Percentiles rank a stretch among this genome's conserved stretches.
These are phyloP conservation scores for Fusarium proliferatum DNA, from an alignment of 2,329 filamentous ascomycete genomes.

Conservation along the genomic window DNA sequence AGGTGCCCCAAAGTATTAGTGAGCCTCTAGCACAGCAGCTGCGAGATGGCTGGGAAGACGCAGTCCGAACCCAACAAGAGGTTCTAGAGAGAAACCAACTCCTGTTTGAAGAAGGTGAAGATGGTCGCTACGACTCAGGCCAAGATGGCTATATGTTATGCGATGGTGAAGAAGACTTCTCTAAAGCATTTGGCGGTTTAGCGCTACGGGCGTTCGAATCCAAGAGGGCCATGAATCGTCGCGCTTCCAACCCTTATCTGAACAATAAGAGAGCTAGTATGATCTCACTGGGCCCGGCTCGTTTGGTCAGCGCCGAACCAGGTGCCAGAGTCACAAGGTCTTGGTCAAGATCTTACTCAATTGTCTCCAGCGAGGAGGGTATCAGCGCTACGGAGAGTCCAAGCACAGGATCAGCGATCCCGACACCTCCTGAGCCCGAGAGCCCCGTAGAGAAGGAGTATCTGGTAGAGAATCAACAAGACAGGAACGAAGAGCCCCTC, in stretches of 20 bases:
- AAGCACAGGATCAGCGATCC: constrained; percentile 50
- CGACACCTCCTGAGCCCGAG: constrained; percentile 53
- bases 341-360: constrained; percentile 46
- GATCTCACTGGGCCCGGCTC: constrained; percentile 38
- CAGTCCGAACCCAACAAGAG: constrained; percentile 48
- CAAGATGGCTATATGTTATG: constrained; percentile 23
- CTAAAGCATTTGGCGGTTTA: constrained; percentile 52
- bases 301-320: constrained; percentile 36
- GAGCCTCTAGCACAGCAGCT: constrained; percentile 52
- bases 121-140: constrained; percentile 34
- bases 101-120: constrained; percentile 44
- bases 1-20: constrained; percentile 42
- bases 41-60: constrained; percentile 54
- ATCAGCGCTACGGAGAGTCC: constrained; percentile 52
- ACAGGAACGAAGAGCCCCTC: constrained; percentile 35
- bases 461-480: constrained; percentile 37
- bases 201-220: constrained; percentile 48
- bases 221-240: constrained; percentile 39
- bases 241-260: constrained; percentile 29
- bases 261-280: constrained; percentile 41
- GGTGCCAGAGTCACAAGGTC: constrained; percentile 31
- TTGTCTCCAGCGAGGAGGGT: constrained; percentile 52
- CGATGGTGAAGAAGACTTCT: constrained; percentile 46
- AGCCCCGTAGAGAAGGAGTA: constrained; percentile 47
- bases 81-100: constrained; percentile 52